Evolutionary conservation across 139 green algal genomes (phyloP).

Genomic region (Picochlorum costavermella): DNA sequence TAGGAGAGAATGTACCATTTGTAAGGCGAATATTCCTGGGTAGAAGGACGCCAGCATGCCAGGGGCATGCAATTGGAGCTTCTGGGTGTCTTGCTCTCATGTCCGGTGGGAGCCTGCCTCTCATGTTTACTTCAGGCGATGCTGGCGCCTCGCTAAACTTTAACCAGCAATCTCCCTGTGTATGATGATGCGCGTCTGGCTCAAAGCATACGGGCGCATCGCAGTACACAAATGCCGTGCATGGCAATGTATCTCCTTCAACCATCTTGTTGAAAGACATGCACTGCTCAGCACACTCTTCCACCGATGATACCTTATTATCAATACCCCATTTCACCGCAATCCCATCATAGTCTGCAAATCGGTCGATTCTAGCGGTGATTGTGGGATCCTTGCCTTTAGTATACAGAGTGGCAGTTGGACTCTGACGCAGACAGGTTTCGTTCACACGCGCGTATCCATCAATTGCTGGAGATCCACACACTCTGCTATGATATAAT

Average conservation of each 20-base stretch:
- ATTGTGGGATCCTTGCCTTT: background rate
- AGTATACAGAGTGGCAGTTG: slow-evolving; percentile 33
- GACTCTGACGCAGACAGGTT: slow-evolving; percentile 40
- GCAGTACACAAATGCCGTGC: slow-evolving; percentile 79
- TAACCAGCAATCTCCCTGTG: slow-evolving; percentile 78
- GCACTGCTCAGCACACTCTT: slow-evolving; percentile 59
- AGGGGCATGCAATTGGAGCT: slow-evolving; percentile 40
- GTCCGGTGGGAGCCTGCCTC: slow-evolving; percentile 18
- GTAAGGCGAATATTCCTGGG: slow-evolving; percentile 36
- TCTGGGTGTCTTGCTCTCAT: slow-evolving; percentile 29
- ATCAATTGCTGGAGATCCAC: slow-evolving; percentile 55
- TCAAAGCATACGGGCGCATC: slow-evolving; percentile 66
- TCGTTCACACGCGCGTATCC: slow-evolving; percentile 58
- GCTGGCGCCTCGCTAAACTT: slow-evolving; percentile 57
- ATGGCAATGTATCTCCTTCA: slow-evolving; percentile 45
- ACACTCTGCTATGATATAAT: slow-evolving; percentile 15
- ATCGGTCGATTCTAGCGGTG: slow-evolving; percentile 27
- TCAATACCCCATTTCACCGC: slow-evolving; percentile 68
- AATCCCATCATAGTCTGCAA: slow-evolving; percentile 59
- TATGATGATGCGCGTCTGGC: slow-evolving; percentile 73
- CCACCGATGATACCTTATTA: slow-evolving; percentile 47
- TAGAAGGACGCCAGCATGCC: slow-evolving; percentile 57
- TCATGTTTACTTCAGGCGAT: slow-evolving; percentile 62
- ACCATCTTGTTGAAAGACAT: slow-evolving; percentile 20
- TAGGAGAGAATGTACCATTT: slow-evolving; percentile 54